phyloP scores from a whole-genome alignment of 257 asterid genomes.

The Nicotiana benthamiana region DNA sequence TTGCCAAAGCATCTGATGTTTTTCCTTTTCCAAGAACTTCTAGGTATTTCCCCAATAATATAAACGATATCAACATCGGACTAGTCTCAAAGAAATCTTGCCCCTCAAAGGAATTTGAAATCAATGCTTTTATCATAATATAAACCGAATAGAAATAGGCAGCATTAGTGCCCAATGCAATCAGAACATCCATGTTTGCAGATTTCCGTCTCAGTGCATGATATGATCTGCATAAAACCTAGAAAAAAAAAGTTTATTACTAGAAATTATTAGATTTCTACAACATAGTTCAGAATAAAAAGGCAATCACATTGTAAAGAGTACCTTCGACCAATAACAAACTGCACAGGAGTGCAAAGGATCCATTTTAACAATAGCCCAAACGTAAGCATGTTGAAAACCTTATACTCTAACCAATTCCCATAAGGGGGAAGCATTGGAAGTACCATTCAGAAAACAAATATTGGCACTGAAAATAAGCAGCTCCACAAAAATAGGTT shows the following conservation, averaged over 20 bases:
- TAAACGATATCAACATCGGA: constrained; percentile 94
- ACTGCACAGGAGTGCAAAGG: constrained; percentile 96
- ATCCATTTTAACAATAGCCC: constrained; percentile 85
- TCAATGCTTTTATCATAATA: constrained; percentile 62
- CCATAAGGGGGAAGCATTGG: constrained; percentile 97
- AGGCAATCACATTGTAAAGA: background rate
- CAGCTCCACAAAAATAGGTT: constrained; percentile 87
- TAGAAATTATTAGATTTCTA: background rate
- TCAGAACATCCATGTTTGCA: constrained; percentile 97
- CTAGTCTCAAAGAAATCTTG: constrained; percentile 98
- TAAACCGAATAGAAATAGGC: constrained; percentile 89
- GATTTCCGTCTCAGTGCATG: constrained; percentile 79
- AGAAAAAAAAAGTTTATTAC: constrained; percentile 16
- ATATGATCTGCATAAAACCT: constrained; percentile 94
- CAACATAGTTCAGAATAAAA: background rate
- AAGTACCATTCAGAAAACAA: constrained; percentile 77
- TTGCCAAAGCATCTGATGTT: constrained; percentile 91
- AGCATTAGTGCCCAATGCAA: constrained; percentile 97
- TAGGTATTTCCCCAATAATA: constrained; percentile 88
- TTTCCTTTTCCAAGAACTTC: constrained; percentile 94
- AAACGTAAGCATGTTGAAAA: constrained; percentile 65
- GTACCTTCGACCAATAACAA: constrained; percentile 85
- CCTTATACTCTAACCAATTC: constrained; percentile 78
- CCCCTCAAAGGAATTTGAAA: constrained; percentile 75
- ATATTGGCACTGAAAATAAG: constrained; percentile 74